Evolutionary conservation across 2,329 filamentous ascomycete genomes (phyloP), one percentile per base, ranked within the genome.

Genomic region (Helotiales sp.): DNA sequence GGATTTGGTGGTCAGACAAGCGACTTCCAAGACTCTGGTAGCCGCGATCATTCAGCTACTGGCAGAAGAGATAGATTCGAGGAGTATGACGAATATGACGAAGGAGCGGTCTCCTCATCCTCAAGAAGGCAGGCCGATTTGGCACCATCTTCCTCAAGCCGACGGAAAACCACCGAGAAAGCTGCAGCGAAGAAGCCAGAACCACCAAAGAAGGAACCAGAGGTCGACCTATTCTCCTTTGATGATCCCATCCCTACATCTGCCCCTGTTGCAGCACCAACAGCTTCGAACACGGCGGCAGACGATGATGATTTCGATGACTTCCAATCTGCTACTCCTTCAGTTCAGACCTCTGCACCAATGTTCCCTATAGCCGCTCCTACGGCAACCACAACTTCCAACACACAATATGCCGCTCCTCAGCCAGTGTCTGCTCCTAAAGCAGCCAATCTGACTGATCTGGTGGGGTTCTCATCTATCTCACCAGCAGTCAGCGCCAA

Each of bases 61-160:
- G 79, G 79, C 66, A 78, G 87, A 57, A 79, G 81, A 55, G 92
- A 96, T 64, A 84, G 88, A 63, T 99, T 97, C 67, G 93, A 98
- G 67, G 95, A 97, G 74, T 99, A 99, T 69, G 93, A 99, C 71
- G 95, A 99, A 74, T 93, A 88, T 69, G 93, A 98, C 55, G 95
- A 96, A 68, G 91, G 82, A 38, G 79, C 81, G 49, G 76, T 75
- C 50, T 72, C 79, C 52, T 67, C 84, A 79, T 70, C 76, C 79
- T 63, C 73, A 74, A 58, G 67, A 56, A 67, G 65, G 59, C 66
- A 67, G 47, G 59, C 63, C 9, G 66, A 70, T 55, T 40, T 62
- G 22, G 57, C 68, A 25, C 48, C 63, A 31, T 66, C 67, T 10
- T 55, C 61, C 31, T 50, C 60, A 13, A 61, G 55, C 44, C 59